Conservation (phyloP, 805 yeast species). For the Candida morakotiae region DNA sequence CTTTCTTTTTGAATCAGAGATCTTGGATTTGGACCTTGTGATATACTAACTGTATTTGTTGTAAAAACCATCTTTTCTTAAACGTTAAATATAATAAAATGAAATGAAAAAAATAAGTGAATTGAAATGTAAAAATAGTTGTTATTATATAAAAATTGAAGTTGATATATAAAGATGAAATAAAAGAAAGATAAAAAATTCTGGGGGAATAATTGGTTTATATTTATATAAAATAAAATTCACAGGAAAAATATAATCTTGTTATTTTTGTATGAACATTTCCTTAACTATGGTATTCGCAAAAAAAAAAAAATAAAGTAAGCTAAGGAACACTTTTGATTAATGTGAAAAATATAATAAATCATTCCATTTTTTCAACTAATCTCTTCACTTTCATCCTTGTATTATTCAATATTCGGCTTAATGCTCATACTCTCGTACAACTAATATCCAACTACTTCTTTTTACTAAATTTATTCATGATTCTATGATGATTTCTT, state of each 20-base stretch:
- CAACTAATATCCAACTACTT: too few relatives aligned
- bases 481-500: neutral
- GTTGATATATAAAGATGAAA: conserved; percentile 3
- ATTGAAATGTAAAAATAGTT: neutral
- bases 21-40: conserved; percentile 31
- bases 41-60: conserved; percentile 10
- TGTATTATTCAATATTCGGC: neutral
- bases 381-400: neutral
- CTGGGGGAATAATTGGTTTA: conserved; percentile 4
- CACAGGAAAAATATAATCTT: conserved; percentile 3
- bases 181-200: neutral
- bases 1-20: conserved; percentile 29
- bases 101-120: neutral
- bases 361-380: neutral
- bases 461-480: neutral
- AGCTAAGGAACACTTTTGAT: too few relatives aligned
- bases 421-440: neutral
- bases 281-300: neutral
- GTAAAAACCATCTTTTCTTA: conserved; percentile 15
- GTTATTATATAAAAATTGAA: too few relatives aligned
- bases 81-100: neutral
- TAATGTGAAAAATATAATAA: too few relatives aligned
- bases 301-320: too few relatives aligned
- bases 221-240: conserved; percentile 6
- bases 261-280: too few relatives aligned